A percentile compares a stretch with the other conserved stretches of the same genome.
Conservation (phyloP, 2,329 filamentous ascomycete genomes). For the Aspergillus calidoustus region DNA sequence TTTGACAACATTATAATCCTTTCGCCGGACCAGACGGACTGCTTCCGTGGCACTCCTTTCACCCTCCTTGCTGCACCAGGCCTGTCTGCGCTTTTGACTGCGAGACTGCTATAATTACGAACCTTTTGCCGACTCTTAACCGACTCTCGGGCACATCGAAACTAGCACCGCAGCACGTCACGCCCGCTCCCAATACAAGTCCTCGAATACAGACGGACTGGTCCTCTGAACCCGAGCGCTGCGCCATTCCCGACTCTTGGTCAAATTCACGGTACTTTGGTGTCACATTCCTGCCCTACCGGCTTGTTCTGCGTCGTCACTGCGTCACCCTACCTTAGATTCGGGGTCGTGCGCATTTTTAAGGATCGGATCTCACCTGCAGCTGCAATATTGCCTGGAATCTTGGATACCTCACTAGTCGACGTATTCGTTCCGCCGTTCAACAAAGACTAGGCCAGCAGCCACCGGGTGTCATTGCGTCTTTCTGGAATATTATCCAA, state of each 20-base stretch:
- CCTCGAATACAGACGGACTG: constrained; percentile 22
- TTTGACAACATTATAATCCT: constrained; percentile 20
- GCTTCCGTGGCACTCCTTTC: constrained; percentile 33
- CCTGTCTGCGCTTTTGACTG: constrained; percentile 27
- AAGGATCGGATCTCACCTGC: constrained; percentile 44
- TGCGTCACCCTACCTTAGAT: constrained; percentile 28
- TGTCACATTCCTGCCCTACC: constrained; percentile 36
- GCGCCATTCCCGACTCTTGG: constrained; percentile 25
- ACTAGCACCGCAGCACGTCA: background rate
- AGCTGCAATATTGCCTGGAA: constrained; percentile 35
- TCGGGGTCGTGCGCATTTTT: constrained; percentile 34
- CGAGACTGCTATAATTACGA: constrained; percentile 20
- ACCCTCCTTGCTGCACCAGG: constrained; percentile 40
- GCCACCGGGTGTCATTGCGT: constrained; percentile 15
- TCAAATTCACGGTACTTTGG: constrained; percentile 26
- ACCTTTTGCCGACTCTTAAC: constrained; percentile 17
- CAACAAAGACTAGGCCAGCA: constrained; percentile 23
- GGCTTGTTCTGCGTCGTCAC: constrained; percentile 25
- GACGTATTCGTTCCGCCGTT: constrained; percentile 23
- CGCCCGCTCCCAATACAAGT: constrained; percentile 11
- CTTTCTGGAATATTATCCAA: constrained; percentile 19
- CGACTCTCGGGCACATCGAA: background rate
- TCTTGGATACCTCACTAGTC: constrained; percentile 27
- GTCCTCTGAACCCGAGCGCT: constrained; percentile 24
- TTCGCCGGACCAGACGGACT: constrained; percentile 26